Percentiles rank a stretch among this genome's conserved stretches.
These are phyloP conservation scores for Aureobasidium sp. DNA, from an alignment of 2,329 filamentous ascomycete species.

Conservation along the genomic window DNA sequence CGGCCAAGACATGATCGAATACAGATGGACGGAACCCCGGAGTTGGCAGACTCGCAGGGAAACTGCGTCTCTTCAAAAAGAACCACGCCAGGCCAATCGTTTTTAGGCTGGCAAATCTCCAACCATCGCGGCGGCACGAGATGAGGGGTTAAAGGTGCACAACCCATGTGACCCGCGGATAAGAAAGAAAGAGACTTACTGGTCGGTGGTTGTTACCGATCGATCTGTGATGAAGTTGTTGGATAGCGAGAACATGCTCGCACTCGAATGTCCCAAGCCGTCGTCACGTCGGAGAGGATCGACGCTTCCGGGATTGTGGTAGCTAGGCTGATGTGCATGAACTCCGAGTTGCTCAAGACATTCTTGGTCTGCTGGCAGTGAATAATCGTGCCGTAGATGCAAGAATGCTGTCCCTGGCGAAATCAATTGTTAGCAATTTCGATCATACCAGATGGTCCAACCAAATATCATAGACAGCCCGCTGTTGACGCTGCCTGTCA, in stretches of 20 bases:
- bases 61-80: conserved; percentile 22
- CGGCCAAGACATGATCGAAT: conserved; percentile 5
- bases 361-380: conserved; percentile 30
- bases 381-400: conserved; percentile 8
- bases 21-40: not conserved
- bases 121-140: conserved; percentile 2
- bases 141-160: conserved; percentile 7
- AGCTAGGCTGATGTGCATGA: conserved; percentile 39
- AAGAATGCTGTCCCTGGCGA: conserved; percentile 8
- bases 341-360: conserved; percentile 37
- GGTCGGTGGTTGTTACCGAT: conserved; percentile 35
- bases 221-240: conserved; percentile 8
- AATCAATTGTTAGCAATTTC: not conserved
- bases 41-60: not conserved
- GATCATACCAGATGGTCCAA: not conserved
- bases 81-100: conserved; percentile 7
- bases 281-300: conserved; percentile 45
- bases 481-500: not conserved
- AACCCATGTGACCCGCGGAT: conserved; percentile 5
- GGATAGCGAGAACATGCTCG: conserved; percentile 36
- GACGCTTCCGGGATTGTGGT: conserved; percentile 34
- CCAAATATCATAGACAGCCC: not conserved
- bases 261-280: conserved; percentile 38
- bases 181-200: conserved; percentile 14
- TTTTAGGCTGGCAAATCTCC: not conserved